Percentiles rank a stretch among this genome's conserved stretches.
Conservation (phyloP, 2,329 filamentous ascomycete species). For the Fusarium ambrosium region DNA sequence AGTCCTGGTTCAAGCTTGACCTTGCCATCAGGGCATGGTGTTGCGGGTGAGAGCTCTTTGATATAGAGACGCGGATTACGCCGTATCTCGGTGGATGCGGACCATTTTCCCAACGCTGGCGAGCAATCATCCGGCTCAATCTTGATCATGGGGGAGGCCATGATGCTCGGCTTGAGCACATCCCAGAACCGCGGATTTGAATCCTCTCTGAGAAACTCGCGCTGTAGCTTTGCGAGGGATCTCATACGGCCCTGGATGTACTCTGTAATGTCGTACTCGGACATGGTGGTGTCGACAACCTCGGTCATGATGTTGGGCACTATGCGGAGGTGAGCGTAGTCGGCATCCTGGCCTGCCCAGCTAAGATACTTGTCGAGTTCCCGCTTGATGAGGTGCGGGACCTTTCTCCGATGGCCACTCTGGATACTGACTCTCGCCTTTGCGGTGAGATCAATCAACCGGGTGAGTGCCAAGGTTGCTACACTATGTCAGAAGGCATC, state of each 20-base stretch:
- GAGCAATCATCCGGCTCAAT: slow-evolving; percentile 31
- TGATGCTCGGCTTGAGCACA: slow-evolving; percentile 39
- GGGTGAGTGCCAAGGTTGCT: slow-evolving; percentile 57
- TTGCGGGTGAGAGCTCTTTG: slow-evolving; percentile 29
- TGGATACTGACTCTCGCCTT: slow-evolving; percentile 53
- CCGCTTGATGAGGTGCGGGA: slow-evolving; percentile 51
- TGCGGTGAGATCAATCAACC: slow-evolving; percentile 57
- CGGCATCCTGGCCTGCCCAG: slow-evolving; percentile 59
- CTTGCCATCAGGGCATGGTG: neutral
- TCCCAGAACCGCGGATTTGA: slow-evolving; percentile 50
- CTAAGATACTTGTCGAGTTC: slow-evolving; percentile 53
- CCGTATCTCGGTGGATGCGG: slow-evolving; percentile 9
- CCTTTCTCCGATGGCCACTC: slow-evolving; percentile 50
- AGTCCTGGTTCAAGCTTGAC: slow-evolving; percentile 28
- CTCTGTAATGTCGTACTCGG: slow-evolving; percentile 50
- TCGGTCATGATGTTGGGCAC: slow-evolving; percentile 58
- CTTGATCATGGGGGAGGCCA: slow-evolving; percentile 38
- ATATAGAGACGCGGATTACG: neutral
- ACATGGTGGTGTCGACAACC: slow-evolving; percentile 50
- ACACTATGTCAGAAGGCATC: slow-evolving; percentile 23
- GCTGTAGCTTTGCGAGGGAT: slow-evolving; percentile 53
- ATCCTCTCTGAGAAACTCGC: slow-evolving; percentile 51
- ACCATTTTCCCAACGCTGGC: slow-evolving; percentile 17
- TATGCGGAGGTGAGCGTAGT: slow-evolving; percentile 51
- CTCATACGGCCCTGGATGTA: slow-evolving; percentile 54